Evolutionary conservation across 257 asterid species (phyloP).

Genomic region (Plantago ovata): DNA sequence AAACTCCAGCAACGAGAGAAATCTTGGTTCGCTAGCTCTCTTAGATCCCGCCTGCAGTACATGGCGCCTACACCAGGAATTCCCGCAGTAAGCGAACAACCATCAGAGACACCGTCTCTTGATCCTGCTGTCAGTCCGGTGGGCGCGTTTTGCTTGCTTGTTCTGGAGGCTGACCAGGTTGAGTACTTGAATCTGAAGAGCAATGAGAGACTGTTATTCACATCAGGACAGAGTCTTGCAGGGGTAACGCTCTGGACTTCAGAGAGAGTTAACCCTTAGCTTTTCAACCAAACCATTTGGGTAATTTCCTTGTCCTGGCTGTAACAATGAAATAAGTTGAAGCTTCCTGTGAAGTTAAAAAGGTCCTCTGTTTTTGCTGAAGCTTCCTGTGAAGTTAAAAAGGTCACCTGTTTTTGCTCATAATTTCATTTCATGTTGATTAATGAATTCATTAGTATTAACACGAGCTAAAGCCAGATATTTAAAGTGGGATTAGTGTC

Average conservation of each 20-base stretch:
- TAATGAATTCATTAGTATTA: too few relatives aligned
- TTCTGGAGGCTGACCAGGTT: constrained; percentile 85
- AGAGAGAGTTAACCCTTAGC: constrained; percentile 53
- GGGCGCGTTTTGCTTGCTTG: constrained; percentile 64
- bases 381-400: too few relatives aligned
- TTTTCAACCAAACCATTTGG: neutral
- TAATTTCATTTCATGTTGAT: too few relatives aligned
- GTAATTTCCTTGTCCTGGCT: too few relatives aligned
- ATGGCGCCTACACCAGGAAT: constrained; percentile 59
- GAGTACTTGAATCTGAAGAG: constrained; percentile 84
- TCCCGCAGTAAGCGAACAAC: constrained; percentile 43
- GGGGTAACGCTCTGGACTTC: constrained; percentile 60
- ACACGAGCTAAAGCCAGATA: too few relatives aligned
- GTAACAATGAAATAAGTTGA: too few relatives aligned
- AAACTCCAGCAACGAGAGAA: constrained; percentile 83
- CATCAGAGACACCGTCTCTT: constrained; percentile 29
- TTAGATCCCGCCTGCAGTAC: constrained; percentile 75
- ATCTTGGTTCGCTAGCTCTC: constrained; percentile 82
- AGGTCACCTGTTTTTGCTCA: too few relatives aligned
- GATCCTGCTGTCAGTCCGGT: constrained; percentile 72
- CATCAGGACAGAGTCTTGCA: constrained; percentile 27
- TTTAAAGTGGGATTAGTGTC: too few relatives aligned
- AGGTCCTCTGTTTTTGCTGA: too few relatives aligned
- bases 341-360: too few relatives aligned
- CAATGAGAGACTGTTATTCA: constrained; percentile 57